Evolutionary conservation across 2,329 filamentous ascomycete genomes (phyloP), one percentile per base, ranked within the genome.

Genomic region (Lithohypha guttulata): DNA sequence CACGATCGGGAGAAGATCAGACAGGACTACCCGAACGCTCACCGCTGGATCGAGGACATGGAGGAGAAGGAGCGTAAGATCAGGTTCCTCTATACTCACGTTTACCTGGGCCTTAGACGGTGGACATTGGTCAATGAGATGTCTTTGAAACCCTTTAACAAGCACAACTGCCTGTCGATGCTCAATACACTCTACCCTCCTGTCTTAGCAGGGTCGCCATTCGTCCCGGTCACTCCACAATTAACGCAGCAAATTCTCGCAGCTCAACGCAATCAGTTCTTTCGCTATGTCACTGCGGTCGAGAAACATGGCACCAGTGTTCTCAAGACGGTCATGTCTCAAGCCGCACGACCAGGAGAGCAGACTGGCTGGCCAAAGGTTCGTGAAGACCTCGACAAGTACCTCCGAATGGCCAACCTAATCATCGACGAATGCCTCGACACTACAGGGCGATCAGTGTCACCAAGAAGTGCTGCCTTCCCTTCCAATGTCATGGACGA

Each of bases 121-220:
- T 81, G 76, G 76, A 72, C 75, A 42, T 59, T 81, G 53, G 70
- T 80, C 56, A 79, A 80, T 50, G 76, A 80, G 50, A 66, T 81
- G 50, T 70, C 73, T 18, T 61, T 77, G 20, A 61, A 68, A 21
- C 74, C 75, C 1, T 77, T 76, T 58, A 74, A 75, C 61, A 78
- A 77, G 55, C 66, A 70, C 51, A 79, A 79, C 54, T 78, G 76
- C 53, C 65, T 79, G 46, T 77, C 74, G 38, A 76, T 81, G 69
- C 69, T 81, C 35, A 81, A 81, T 58, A 80, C 76, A 7, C 62
- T 81, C 20, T 75, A 79, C 46, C 77, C 77, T 6, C 75, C 77
- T 2, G 63, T 70, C 28, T 26, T 48, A 14, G 41, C 42, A 13
- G 62, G 64, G 29, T 56, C 58, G 9, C 56, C 59, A 15, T 57